phyloP scores from a whole-genome alignment of 1,139 yeast species.

The Sugiyamaella xylanicola region DNA sequence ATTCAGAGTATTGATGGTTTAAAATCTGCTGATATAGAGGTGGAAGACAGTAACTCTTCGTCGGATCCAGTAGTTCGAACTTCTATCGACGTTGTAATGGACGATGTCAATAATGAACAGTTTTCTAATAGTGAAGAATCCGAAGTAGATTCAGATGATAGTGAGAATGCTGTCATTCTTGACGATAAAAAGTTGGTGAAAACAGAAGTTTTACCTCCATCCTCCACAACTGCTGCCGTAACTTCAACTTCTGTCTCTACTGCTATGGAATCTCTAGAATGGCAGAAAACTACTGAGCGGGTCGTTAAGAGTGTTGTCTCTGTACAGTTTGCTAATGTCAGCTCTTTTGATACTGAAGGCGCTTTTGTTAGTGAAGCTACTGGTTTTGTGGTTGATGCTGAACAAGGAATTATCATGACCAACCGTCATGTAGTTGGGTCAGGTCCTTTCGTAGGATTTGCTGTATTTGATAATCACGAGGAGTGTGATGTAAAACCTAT shows the following conservation, averaged over 20 bases:
- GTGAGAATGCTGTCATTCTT: background rate
- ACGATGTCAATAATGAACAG: constrained; percentile 8
- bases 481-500: constrained; percentile 81
- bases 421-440: constrained; percentile 95
- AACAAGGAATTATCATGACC: constrained; percentile 79
- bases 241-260: constrained; percentile 7
- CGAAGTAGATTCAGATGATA: constrained; percentile 2
- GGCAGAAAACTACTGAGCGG: constrained; percentile 81
- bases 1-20: constrained; percentile 5
- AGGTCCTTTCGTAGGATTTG: constrained; percentile 90
- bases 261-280: constrained; percentile 43
- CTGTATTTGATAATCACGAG: constrained; percentile 92
- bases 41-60: background rate
- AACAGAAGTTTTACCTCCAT: constrained; percentile 6
- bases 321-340: constrained; percentile 84
- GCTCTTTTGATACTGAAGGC: constrained; percentile 81
- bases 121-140: constrained; percentile 9
- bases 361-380: constrained; percentile 88
- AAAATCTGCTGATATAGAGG: constrained; percentile 1
- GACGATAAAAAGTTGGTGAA: constrained; percentile 10
- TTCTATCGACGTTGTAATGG: constrained; percentile 10
- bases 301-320: constrained; percentile 89
- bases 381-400: constrained; percentile 90
- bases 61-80: constrained; percentile 5
- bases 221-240: constrained; percentile 5